Base-by-base conservation (phyloP, 148 eudicot genomes). In the Chenopodium quinoa region DNA sequence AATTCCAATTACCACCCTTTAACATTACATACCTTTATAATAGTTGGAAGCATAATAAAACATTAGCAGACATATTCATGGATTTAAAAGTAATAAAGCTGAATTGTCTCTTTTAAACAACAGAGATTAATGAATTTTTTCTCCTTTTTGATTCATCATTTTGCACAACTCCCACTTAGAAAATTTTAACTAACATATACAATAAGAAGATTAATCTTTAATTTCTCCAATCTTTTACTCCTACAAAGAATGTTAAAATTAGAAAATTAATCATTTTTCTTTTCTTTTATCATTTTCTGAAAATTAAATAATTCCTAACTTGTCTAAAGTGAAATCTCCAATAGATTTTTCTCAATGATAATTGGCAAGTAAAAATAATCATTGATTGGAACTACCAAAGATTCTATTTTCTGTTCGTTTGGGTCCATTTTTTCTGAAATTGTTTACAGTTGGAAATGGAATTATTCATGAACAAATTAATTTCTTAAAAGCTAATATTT, bases 21-120 rank as follows among this genome's bases (percentile, higher is more conserved):
- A 63, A 66, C 22, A 64, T 64, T 56, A 54, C 47, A 79, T 50
- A 58, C 75, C 82, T 79, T 70, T 81, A 20, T 8, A 65, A 25
- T 81, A 67, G 79, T 75, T 75, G 79, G 79, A 81, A n/a, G 75
- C 83, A 75, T 81, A 81, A 81, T 81, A 79, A 81, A 76, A 62
- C 71, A 81, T 81, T 75, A 66, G 50, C 23, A 75, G 75, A 81
- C 83, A 81, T 37, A 81, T 81, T 75, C 83, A 75, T 81, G 25
- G 56, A 23, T 81, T 81, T 75, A 48, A 65, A 81, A 66, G 54
- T 50, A 75, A 75, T 47, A 81, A 81, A 81, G 83, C 75, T 81
- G 79, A 37, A 75, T 81, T 75, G 79, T 75, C 79, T 19, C 74
- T 29, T 25, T 29, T 71, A 31, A 34, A 73, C 34, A 47, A 44